Conservation (phyloP, 768 basidiomycete genomes). For the Clathrus columnatus region DNA sequence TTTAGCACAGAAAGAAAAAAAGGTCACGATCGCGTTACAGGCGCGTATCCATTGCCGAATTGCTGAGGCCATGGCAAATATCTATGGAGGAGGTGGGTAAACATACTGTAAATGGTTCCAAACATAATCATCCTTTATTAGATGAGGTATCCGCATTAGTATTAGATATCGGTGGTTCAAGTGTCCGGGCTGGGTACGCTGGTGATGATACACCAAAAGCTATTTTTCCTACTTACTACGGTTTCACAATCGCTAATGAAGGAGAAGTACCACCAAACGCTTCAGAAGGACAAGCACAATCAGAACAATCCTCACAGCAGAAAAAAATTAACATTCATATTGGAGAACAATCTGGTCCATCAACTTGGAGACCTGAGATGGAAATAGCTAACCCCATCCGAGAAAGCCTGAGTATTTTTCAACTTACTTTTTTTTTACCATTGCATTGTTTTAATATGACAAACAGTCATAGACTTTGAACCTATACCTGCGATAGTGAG, state of each 20-base stretch:
- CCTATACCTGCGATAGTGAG: slow-evolving; percentile 62
- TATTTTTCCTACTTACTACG: slow-evolving; percentile 84
- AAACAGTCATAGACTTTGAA: slow-evolving; percentile 64
- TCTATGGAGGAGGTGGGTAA: slow-evolving; percentile 70
- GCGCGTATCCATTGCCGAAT: slow-evolving; percentile 22
- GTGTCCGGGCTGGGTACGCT: slow-evolving; percentile 90
- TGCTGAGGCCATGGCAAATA: slow-evolving; percentile 27
- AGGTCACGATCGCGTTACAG: slow-evolving; percentile 6
- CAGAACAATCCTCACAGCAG: slow-evolving; percentile 27
- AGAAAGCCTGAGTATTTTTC: slow-evolving; percentile 73
- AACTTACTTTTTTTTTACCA: neutral
- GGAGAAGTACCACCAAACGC: slow-evolving; percentile 19
- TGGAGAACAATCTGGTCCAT: slow-evolving; percentile 74
- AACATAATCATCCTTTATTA: slow-evolving; percentile 22
- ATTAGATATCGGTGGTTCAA: slow-evolving; percentile 86
- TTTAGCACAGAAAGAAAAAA: neutral
- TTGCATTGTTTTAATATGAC: neutral
- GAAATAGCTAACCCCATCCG: slow-evolving; percentile 74
- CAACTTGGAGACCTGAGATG: slow-evolving; percentile 86
- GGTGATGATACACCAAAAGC: slow-evolving; percentile 95
- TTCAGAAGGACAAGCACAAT: neutral
- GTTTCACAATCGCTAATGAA: slow-evolving; percentile 49
- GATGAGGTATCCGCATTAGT: slow-evolving; percentile 98
- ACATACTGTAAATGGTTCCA: neutral
- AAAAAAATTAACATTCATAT: slow-evolving; percentile 52